Conservation (phyloP, 73 alveolate species). For the Tetrahymena elliotti region DNA sequence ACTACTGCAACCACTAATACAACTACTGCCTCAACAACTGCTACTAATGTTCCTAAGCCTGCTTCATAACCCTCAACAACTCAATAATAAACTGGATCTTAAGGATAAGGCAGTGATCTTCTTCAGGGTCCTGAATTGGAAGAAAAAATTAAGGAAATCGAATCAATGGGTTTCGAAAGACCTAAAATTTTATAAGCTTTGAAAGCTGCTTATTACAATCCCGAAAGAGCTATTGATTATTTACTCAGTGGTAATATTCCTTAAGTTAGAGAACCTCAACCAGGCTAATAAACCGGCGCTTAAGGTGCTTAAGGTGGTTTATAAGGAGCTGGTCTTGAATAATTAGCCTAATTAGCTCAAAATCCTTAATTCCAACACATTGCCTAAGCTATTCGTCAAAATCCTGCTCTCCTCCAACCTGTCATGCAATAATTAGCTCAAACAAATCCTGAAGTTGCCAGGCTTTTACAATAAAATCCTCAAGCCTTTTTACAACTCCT, state of each 20-base stretch:
- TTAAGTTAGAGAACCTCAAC: neutral
- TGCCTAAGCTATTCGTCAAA: conserved; percentile 28
- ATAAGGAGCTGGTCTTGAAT: neutral
- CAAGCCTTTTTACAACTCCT: conserved; percentile 16
- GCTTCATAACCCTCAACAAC: neutral
- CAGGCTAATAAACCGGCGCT: neutral
- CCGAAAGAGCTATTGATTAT: conserved; percentile 43
- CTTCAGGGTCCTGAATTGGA: conserved; percentile 29
- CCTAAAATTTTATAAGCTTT: conserved; percentile 16
- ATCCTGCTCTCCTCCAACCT: conserved; percentile 5
- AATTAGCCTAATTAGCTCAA: neutral
- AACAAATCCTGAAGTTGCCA: conserved; percentile 18
- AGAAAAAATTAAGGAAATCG: conserved; percentile 5
- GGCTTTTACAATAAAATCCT: conserved; percentile 23
- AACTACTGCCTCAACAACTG: neutral
- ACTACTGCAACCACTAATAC: conserved; percentile 3
- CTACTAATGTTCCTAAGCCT: neutral
- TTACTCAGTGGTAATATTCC: conserved; percentile 16
- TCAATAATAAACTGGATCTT: neutral
- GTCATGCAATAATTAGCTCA: neutral
- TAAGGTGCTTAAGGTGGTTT: neutral
- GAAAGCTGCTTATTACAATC: conserved; percentile 40
- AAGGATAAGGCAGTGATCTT: neutral
- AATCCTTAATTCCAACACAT: conserved; percentile 14
- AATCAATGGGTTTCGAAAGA: conserved; percentile 28